A percentile compares a stretch with the other conserved stretches of the same genome.
phyloP scores from a whole-genome alignment of 208 protist species.

The Leishmania arabica region DNA sequence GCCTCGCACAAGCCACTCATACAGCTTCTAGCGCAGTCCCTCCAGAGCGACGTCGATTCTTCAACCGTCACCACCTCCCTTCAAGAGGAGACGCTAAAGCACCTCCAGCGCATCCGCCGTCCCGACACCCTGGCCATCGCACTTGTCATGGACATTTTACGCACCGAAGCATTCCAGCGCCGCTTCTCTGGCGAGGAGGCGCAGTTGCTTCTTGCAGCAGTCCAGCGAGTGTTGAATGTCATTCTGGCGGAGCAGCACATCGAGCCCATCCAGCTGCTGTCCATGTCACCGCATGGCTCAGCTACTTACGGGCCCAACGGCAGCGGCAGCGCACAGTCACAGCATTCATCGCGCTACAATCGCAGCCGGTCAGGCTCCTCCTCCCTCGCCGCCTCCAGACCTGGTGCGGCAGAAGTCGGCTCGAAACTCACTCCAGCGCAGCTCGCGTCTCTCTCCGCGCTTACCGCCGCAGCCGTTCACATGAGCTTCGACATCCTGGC shows the following conservation, averaged over 20 bases:
- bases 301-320: background rate
- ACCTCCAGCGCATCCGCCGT: slow-evolving; percentile 33
- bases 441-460: slow-evolving; percentile 16
- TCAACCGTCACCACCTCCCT: background rate
- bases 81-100: slow-evolving; percentile 19
- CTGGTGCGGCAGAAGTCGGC: background rate
- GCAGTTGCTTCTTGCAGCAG: slow-evolving; percentile 7
- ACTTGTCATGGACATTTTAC: slow-evolving; percentile 40
- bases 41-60: background rate
- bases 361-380: background rate
- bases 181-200: slow-evolving; percentile 8
- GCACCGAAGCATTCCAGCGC: background rate
- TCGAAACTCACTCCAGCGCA: slow-evolving; percentile 13
- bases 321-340: background rate
- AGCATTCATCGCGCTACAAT: background rate
- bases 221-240: slow-evolving; percentile 17
- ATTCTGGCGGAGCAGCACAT: slow-evolving; percentile 15
- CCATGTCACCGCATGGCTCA: background rate
- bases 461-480: slow-evolving; percentile 18
- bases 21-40: slow-evolving; percentile 7
- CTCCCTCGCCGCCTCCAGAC: slow-evolving; percentile 3
- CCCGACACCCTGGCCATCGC: slow-evolving; percentile 48
- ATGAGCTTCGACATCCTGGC: slow-evolving; percentile 19
- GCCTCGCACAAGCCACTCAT: background rate
- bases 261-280: slow-evolving; percentile 15